Base-by-base conservation (phyloP, 345 rosid species). In the Lepidium didymum region DNA sequence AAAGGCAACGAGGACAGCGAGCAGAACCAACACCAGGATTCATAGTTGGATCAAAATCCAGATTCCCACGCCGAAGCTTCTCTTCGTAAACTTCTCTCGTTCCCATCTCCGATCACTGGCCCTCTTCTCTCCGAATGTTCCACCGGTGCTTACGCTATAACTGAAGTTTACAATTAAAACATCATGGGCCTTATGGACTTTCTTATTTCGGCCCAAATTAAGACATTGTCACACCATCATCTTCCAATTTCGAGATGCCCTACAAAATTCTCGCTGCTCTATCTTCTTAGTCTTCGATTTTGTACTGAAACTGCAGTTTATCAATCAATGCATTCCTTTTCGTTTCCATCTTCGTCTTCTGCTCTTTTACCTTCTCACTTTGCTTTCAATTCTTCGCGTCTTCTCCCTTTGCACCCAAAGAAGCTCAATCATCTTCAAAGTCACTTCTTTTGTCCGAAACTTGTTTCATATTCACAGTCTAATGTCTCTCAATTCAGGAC, bases 1-100 rank as follows among this genome's bases (percentile, higher is more conserved):
- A 91, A 61, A 93, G 94, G 11, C 98, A 93, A 11, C 96, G 97
- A 25, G 97, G 96, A 75, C 96, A 93, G 2, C 98, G 97, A 75
- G 94, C 82, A 2, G 88, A 81, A 21, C 96, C 98, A 42, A 93
- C 89, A 56, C 98, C 96, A 11, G 92, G 97, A 14, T 85, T 87
- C 71, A 87, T 87, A 14, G 98, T 90, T 15, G 97, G 94, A 77
- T 90, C 98, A 69, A 88, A 84, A 70, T 83, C 45, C 11, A 88
- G 79, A 57, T 88, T 84, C 23, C 94, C 92, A 25, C 72, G 77
- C 68, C 91, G 76, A 59, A 88, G 78, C 73, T 88, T 90, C 90
- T 92, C 81, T 77, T 90, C 96, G 81, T 90, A 92, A 7, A 90
- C 98, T 52, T 90, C 80, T 52, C 93, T 75, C 42, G 98, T 92